Evolutionary conservation across 2,329 filamentous ascomycete species (phyloP).

Genomic region (Monilinia vaccinii-corymbosi): DNA sequence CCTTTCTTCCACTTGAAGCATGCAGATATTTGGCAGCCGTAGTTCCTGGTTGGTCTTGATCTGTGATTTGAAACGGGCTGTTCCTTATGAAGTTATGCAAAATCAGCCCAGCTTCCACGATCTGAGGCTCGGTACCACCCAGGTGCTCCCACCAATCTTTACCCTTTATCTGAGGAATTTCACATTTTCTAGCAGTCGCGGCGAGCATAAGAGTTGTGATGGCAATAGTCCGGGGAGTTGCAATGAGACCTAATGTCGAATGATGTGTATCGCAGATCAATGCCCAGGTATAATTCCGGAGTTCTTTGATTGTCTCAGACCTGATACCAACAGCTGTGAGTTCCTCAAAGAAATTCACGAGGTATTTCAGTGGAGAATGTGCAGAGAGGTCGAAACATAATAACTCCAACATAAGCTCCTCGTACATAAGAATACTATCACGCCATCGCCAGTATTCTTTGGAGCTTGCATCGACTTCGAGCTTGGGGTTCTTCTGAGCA

Average conservation of each 20-base stretch:
- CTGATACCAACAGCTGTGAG: constrained; percentile 64
- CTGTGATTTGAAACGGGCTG: constrained; percentile 38
- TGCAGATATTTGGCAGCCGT: constrained; percentile 9
- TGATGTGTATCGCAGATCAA: constrained; percentile 88
- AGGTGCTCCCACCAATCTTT: constrained; percentile 82
- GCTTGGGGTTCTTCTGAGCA: constrained; percentile 84
- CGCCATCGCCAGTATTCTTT: constrained; percentile 99
- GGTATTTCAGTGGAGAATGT: constrained; percentile 75
- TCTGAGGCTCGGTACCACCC: constrained; percentile 60
- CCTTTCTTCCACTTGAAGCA: constrained; percentile 4
- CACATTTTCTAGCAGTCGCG: constrained; percentile 61
- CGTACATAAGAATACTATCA: constrained; percentile 84
- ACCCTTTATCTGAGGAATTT: constrained; percentile 64
- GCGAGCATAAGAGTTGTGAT: constrained; percentile 82
- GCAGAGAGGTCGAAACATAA: constrained; percentile 91
- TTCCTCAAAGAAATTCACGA: constrained; percentile 72
- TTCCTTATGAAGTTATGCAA: constrained; percentile 61
- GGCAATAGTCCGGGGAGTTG: constrained; percentile 71
- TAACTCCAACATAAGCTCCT: constrained; percentile 84
- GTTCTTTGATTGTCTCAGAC: constrained; percentile 40
- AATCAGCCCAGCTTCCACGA: constrained; percentile 63
- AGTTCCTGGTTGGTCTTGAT: not conserved
- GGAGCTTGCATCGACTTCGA: constrained; percentile 89
- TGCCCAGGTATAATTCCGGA: constrained; percentile 84
- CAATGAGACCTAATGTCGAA: constrained; percentile 75